These are phyloP conservation scores for Leptodontidium sp. DNA, from an alignment of 2,329 filamentous ascomycete species.

Conservation along the genomic window DNA sequence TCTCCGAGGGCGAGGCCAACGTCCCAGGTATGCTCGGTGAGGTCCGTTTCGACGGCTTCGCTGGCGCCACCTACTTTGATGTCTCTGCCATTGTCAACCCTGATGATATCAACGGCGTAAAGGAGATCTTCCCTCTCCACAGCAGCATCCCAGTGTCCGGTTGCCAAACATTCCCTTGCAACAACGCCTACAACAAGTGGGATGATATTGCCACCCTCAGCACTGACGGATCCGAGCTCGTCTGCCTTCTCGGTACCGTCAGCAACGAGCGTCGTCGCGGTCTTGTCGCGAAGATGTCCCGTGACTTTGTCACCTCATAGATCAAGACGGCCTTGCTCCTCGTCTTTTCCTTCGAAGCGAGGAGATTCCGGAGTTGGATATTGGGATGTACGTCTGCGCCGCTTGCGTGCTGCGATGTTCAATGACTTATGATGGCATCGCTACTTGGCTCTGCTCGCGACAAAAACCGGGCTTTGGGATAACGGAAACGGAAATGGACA, in stretches of 20 bases:
- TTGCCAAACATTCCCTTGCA: conserved; percentile 60
- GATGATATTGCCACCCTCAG: conserved; percentile 65
- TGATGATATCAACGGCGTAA: conserved; percentile 58
- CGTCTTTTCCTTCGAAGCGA: conserved; percentile 13
- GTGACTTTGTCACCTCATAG: conserved; percentile 33
- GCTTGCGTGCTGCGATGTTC: conserved; percentile 34
- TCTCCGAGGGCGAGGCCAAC: conserved; percentile 54
- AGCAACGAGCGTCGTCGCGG: conserved; percentile 29
- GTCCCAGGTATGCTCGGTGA: conserved; percentile 60
- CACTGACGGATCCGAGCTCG: conserved; percentile 57
- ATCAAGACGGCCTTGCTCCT: neutral
- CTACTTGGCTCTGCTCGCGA: conserved; percentile 7
- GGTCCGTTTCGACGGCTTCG: conserved; percentile 59
- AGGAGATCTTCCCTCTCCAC: conserved; percentile 60
- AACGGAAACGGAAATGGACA: conserved; percentile 16
- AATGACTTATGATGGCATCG: conserved; percentile 30
- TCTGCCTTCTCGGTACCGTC: conserved; percentile 50
- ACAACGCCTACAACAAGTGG: conserved; percentile 60
- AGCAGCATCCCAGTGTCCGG: conserved; percentile 55
- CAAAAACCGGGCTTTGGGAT: neutral
- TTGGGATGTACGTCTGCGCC: conserved; percentile 28
- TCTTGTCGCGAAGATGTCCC: conserved; percentile 27
- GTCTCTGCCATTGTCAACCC: conserved; percentile 65
- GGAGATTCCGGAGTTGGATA: conserved; percentile 14
- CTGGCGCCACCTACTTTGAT: conserved; percentile 62